Evolutionary conservation across 345 rosid species (phyloP).

Genomic region (Heritiera fomes): DNA sequence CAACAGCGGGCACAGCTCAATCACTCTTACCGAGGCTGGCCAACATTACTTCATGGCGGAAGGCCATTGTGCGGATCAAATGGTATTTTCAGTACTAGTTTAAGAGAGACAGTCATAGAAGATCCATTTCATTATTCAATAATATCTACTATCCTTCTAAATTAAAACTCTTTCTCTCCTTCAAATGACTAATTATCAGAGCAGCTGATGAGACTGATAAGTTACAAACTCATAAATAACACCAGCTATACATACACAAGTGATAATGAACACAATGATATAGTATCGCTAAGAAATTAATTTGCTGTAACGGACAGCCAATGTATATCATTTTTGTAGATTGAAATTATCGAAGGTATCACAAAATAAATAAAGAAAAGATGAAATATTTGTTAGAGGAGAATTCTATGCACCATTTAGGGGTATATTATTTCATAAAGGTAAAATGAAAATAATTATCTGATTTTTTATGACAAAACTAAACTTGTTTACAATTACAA

Average conservation of each 20-base stretch:
- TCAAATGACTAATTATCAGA: not conserved
- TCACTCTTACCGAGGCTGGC: not conserved
- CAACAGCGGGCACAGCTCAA: not conserved
- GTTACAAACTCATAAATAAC: not conserved
- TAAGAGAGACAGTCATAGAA: not conserved
- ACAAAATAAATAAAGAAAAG: no score
- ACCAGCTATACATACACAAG: not conserved
- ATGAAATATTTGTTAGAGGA: no score
- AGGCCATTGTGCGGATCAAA: conserved; percentile 11
- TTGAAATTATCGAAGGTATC: no score
- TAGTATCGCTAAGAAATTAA: not conserved
- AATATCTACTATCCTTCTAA: not conserved
- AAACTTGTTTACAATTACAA: no score
- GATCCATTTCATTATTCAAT: not conserved
- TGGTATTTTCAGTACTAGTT: conserved; percentile 15
- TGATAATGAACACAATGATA: no score
- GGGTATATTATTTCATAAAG: no score
- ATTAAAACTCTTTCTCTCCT: not conserved
- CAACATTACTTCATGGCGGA: conserved; percentile 18
- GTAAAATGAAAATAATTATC: not conserved
- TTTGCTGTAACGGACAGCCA: not conserved
- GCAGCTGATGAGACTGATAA: not conserved
- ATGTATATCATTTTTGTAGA: no score
- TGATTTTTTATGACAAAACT: no score
- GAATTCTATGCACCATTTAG: no score